A percentile compares a stretch with the other conserved stretches of the same genome.
phyloP scores from a whole-genome alignment of 2,329 filamentous ascomycete species.

The Coniochaeta hoffmannii region DNA sequence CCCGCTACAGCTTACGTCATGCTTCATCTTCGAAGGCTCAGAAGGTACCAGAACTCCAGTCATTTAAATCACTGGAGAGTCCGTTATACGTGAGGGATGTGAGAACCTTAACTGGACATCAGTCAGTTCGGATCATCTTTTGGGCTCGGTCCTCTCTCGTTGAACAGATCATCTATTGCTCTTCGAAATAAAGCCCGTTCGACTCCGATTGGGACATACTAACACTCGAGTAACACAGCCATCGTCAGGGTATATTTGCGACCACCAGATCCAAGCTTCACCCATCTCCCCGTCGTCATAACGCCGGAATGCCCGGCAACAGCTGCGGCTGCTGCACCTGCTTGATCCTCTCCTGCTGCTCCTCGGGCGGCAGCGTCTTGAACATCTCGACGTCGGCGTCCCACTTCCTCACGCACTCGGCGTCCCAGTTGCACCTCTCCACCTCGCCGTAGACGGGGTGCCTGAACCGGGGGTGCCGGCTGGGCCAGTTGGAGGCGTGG shows the following conservation, averaged over 20 bases:
- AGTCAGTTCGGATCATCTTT: neutral
- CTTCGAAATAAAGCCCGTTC: too few species aligned
- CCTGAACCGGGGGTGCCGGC: slow-evolving; percentile 55
- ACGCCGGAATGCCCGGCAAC: neutral
- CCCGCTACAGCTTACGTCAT: neutral
- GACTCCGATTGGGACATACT: too few species aligned
- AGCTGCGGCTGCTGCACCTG: slow-evolving; percentile 2
- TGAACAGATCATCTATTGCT: too few species aligned
- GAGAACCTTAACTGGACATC: neutral
- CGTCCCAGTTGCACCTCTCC: slow-evolving; percentile 63
- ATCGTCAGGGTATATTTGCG: neutral
- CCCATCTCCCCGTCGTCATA: neutral
- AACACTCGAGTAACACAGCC: neutral
- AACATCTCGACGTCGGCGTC: slow-evolving; percentile 57
- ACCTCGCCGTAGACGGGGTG: slow-evolving; percentile 65
- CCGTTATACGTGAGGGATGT: neutral
- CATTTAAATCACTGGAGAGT: too few species aligned
- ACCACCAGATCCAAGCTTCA: neutral
- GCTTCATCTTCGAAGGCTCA: neutral
- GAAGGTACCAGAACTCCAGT: neutral
- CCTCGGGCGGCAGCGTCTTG: slow-evolving; percentile 48
- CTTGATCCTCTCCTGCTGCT: slow-evolving; percentile 30
- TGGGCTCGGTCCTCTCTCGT: too few species aligned
- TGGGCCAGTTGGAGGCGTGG: slow-evolving; percentile 67
- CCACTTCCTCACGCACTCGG: slow-evolving; percentile 58